Evolutionary conservation across 768 basidiomycete genomes (phyloP).

Genomic region (Cystofilobasidium ferigula): DNA sequence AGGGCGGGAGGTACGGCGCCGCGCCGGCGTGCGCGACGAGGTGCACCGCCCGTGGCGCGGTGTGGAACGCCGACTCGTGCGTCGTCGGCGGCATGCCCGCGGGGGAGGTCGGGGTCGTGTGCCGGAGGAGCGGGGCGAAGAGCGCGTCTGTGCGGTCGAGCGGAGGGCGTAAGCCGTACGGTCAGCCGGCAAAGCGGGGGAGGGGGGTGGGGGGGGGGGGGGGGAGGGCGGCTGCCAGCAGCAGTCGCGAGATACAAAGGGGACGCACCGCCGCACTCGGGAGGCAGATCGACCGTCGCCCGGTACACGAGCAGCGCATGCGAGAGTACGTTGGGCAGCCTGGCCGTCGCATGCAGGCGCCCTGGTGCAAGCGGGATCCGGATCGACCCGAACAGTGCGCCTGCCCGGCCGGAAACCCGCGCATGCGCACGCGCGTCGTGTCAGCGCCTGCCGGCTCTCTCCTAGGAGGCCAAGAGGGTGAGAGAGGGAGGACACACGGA

Average conservation of each 20-base stretch:
- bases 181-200: too few species aligned
- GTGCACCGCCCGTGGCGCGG: conserved; percentile 27
- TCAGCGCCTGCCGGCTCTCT: too few species aligned
- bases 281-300: neutral
- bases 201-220: too few species aligned
- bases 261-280: neutral
- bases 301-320: conserved; percentile 59
- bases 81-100: conserved; percentile 49
- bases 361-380: neutral
- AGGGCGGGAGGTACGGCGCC: conserved; percentile 33
- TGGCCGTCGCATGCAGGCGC: conserved; percentile 42
- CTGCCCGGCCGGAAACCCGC: too few species aligned
- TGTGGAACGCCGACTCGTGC: conserved; percentile 56
- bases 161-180: too few species aligned
- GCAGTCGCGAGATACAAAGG: neutral
- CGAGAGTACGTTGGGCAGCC: conserved; percentile 50
- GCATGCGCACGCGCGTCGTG: too few species aligned
- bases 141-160: conserved; percentile 41
- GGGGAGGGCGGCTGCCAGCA: too few species aligned
- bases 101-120: conserved; percentile 42
- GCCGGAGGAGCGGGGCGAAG: conserved; percentile 56
- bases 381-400: conserved; percentile 2
- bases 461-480: too few species aligned
- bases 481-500: neutral
- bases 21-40: conserved; percentile 31